Evolutionary conservation across 2,329 filamentous ascomycete species (phyloP).

Genomic region (Colletotrichum orbiculare): DNA sequence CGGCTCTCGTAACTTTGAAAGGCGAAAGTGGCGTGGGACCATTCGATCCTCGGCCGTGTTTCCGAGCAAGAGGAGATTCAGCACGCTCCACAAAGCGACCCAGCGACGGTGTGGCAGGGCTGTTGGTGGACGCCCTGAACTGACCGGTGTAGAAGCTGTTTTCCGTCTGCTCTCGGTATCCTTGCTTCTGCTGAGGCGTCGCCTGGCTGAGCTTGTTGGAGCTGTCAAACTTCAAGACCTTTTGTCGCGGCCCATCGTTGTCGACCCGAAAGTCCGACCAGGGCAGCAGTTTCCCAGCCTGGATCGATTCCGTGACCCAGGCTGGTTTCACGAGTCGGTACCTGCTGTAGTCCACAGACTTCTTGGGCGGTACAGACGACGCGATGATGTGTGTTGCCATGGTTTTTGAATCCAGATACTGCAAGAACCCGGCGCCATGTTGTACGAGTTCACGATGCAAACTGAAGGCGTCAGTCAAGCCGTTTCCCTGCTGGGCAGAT

Average conservation of each 20-base stretch:
- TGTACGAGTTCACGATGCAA: conserved; percentile 88
- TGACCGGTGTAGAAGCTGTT: conserved; percentile 86
- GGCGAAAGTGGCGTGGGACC: conserved; percentile 38
- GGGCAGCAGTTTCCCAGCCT: conserved; percentile 81
- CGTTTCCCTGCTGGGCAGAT: too few relatives aligned
- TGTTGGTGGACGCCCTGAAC: conserved; percentile 55
- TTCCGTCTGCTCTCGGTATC: conserved; percentile 85
- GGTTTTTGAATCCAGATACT: conserved; percentile 95
- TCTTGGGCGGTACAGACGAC: conserved; percentile 90
- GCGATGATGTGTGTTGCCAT: conserved; percentile 96
- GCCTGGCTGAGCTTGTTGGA: conserved; percentile 75
- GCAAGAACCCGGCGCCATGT: conserved; percentile 93
- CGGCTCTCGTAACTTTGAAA: neutral
- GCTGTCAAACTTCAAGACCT: conserved; percentile 73
- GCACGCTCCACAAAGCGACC: conserved; percentile 44
- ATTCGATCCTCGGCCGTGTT: conserved; percentile 7
- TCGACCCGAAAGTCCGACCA: conserved; percentile 90
- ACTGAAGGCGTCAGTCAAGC: conserved; percentile 42
- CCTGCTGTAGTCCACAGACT: conserved; percentile 84
- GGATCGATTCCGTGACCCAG: conserved; percentile 92
- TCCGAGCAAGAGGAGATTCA: conserved; percentile 38
- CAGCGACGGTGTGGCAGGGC: conserved; percentile 42
- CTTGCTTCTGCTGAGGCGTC: conserved; percentile 64
- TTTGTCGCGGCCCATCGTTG: conserved; percentile 81
- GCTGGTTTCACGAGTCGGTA: conserved; percentile 95